phyloP scores from a whole-genome alignment of 495 filamentous ascomycete genomes.

The Neurospora sp. region DNA sequence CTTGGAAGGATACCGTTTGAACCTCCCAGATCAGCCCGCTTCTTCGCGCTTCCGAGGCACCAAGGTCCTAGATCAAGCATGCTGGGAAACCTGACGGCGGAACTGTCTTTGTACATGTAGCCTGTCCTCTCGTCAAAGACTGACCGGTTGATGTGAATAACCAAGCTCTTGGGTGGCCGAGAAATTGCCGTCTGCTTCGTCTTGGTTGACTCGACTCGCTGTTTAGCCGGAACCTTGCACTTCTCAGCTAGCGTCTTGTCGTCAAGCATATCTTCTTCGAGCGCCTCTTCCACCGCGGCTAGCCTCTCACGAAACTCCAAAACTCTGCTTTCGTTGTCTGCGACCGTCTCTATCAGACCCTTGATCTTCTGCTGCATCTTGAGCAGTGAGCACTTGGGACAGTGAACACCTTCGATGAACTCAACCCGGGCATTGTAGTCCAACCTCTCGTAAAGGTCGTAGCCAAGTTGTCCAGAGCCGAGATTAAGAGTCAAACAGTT shows the following conservation, averaged over 20 bases:
- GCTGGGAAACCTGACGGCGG: conserved; percentile 64
- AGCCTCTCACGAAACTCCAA: conserved; percentile 39
- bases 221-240: conserved; percentile 63
- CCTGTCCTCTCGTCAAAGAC: conserved; percentile 77
- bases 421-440: conserved; percentile 80
- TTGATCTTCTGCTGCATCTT: conserved; percentile 27
- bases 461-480: conserved; percentile 38
- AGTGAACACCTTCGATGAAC: conserved; percentile 77
- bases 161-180: conserved; percentile 65
- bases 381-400: conserved; percentile 79
- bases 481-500: conserved; percentile 86
- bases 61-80: conserved; percentile 64
- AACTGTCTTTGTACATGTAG: conserved; percentile 69
- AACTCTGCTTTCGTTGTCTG: conserved; percentile 8
- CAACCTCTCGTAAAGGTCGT: conserved; percentile 66
- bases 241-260: conserved; percentile 63
- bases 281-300: conserved; percentile 50
- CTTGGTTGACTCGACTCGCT: conserved; percentile 62
- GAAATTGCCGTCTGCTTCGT: conserved; percentile 81
- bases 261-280: conserved; percentile 71
- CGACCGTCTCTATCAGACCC: conserved; percentile 22
- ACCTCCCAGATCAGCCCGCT: not conserved
- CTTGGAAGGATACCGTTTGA: not conserved
- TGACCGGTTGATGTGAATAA: conserved; percentile 84
- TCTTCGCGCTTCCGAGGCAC: conserved; percentile 53